Conservation (phyloP, 129 eudicot genomes). For the Pittosporum tobira region DNA sequence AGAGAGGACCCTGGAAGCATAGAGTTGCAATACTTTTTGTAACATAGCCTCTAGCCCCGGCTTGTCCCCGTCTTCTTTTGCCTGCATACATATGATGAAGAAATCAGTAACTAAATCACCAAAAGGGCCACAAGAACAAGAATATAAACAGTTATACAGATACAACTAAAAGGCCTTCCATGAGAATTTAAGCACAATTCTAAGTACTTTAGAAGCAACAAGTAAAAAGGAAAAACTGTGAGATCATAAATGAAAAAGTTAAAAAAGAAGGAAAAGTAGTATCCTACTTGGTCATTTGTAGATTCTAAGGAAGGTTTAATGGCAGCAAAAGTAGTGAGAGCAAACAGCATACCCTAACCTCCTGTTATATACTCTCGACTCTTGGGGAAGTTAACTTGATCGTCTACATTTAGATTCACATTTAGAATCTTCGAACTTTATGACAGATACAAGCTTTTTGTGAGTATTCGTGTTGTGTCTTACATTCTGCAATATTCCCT, state of each 20-base stretch:
- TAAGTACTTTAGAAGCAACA: background rate
- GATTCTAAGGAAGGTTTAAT: no score
- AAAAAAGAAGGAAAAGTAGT: no score
- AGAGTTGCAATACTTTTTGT: conserved; percentile 91
- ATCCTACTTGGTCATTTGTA: no score
- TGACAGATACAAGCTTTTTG: no score
- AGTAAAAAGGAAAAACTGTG: background rate
- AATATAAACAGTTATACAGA: background rate
- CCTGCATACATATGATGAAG: conserved; percentile 44
- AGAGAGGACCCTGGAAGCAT: conserved; percentile 81
- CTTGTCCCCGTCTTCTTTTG: conserved; percentile 89
- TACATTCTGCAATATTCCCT: no score
- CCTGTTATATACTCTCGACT: no score
- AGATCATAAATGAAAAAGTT: no score
- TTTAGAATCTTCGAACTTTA: no score
- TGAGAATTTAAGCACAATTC: background rate
- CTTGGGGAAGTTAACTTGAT: no score
- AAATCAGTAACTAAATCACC: background rate
- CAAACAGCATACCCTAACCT: background rate
- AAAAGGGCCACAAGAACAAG: background rate
- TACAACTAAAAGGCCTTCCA: background rate
- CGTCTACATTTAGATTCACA: no score
- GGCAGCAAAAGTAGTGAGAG: no score
- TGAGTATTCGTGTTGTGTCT: no score
- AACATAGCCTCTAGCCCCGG: conserved; percentile 98